A percentile compares a stretch with the other conserved stretches of the same genome.
These are phyloP conservation scores for Pichia heedii DNA, from an alignment of 805 yeast genomes.

Conservation along the genomic window DNA sequence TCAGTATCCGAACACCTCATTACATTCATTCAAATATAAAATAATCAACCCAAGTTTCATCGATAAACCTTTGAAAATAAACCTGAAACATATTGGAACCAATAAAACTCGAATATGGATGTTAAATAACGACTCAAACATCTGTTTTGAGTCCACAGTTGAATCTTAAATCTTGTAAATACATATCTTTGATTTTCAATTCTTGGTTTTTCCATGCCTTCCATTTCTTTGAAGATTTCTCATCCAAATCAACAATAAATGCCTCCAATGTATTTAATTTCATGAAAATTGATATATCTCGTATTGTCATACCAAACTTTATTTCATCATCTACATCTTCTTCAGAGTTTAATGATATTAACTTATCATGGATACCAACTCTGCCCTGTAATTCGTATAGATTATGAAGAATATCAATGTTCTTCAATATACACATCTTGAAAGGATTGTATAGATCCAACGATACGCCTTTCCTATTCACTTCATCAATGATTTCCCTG, in stretches of 20 bases:
- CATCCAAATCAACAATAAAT: conserved; percentile 40
- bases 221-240: conserved; percentile 36
- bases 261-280: conserved; percentile 23
- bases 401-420: conserved; percentile 10
- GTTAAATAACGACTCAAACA: conserved; percentile 3
- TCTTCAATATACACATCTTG: conserved; percentile 2
- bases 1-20: conserved; percentile 1
- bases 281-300: conserved; percentile 44
- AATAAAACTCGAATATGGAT: conserved; percentile 20
- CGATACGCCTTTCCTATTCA: not conserved
- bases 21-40: conserved; percentile 36
- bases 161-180: conserved; percentile 2
- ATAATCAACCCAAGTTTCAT: conserved; percentile 43
- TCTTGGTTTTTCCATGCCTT: conserved; percentile 34
- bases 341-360: conserved; percentile 25
- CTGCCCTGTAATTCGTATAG: conserved; percentile 28
- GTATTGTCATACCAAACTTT: conserved; percentile 39
- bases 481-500: conserved; percentile 16
- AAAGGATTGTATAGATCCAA: conserved; percentile 3
- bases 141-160: conserved; percentile 15
- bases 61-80: conserved; percentile 27
- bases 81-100: conserved; percentile 10
- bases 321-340: conserved; percentile 38
- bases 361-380: conserved; percentile 23
- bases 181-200: conserved; percentile 8